These are phyloP conservation scores for Phytophthora constricta DNA, from an alignment of 352 stramenopile genomes.

Conservation along the genomic window DNA sequence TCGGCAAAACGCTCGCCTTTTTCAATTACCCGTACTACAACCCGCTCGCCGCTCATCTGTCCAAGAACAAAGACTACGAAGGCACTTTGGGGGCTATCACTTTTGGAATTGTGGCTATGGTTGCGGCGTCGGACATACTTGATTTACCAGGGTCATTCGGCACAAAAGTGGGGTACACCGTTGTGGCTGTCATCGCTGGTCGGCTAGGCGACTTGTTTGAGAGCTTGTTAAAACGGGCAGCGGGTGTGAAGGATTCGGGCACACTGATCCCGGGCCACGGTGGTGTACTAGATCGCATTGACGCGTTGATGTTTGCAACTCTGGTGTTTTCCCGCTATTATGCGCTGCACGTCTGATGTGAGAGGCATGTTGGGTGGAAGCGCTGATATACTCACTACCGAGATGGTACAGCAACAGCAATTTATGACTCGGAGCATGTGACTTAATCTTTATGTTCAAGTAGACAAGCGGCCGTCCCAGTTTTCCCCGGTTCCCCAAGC, in stretches of 20 bases:
- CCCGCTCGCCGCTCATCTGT: slow-evolving; percentile 86
- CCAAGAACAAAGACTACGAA: slow-evolving; percentile 96
- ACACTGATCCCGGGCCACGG: slow-evolving; percentile 95
- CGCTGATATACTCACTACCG: too few species aligned
- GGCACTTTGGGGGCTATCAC: slow-evolving; percentile 87
- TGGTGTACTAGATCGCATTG: slow-evolving; percentile 94
- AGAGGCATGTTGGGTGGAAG: not conserved
- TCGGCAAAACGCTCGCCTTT: slow-evolving; percentile 85
- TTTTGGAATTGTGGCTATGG: slow-evolving; percentile 84
- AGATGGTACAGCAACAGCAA: too few species aligned
- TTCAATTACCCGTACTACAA: slow-evolving; percentile 86
- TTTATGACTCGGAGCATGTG: too few species aligned
- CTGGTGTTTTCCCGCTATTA: slow-evolving; percentile 65
- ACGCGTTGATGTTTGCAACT: slow-evolving; percentile 93
- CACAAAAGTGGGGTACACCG: slow-evolving; percentile 77
- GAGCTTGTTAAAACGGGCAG: slow-evolving; percentile 94
- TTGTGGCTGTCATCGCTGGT: slow-evolving; percentile 91
- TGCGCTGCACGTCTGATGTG: slow-evolving; percentile 26
- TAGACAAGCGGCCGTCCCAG: too few species aligned
- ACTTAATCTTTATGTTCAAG: too few species aligned
- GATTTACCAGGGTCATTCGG: slow-evolving; percentile 71
- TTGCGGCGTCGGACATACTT: slow-evolving; percentile 67
- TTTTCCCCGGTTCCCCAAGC: too few species aligned
- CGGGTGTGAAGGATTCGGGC: slow-evolving; percentile 94
- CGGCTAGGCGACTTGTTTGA: slow-evolving; percentile 95